Conservation (phyloP, 2,329 filamentous ascomycete species). For the Mycosphaerella sp. region DNA sequence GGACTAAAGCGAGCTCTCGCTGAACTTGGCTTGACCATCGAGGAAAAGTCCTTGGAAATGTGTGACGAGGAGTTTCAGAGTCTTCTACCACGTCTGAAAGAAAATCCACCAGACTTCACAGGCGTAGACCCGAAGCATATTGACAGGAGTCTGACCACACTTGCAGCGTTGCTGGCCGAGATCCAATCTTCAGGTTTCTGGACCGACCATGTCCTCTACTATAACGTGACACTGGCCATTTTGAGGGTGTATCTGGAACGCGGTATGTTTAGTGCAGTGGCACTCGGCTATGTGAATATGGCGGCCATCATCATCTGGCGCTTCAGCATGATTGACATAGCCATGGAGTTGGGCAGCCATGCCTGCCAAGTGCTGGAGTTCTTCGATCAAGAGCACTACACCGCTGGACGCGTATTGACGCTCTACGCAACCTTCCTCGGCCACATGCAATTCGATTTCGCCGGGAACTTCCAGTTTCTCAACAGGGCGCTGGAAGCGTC, state of each 20-base stretch:
- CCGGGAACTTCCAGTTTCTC: slow-evolving; percentile 53
- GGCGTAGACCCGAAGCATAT: slow-evolving; percentile 34
- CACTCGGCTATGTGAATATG: slow-evolving; percentile 61
- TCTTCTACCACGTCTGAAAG: slow-evolving; percentile 27
- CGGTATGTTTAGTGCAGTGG: slow-evolving; percentile 64
- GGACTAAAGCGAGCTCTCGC: slow-evolving; percentile 65
- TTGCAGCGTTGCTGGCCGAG: slow-evolving; percentile 60
- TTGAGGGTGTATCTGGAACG: slow-evolving; percentile 58
- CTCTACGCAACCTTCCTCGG: slow-evolving; percentile 64
- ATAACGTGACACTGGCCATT: slow-evolving; percentile 62
- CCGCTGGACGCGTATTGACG: slow-evolving; percentile 62
- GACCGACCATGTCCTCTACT: slow-evolving; percentile 66
- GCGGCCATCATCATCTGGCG: slow-evolving; percentile 61
- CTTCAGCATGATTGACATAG: slow-evolving; percentile 65
- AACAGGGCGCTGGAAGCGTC: slow-evolving; percentile 63
- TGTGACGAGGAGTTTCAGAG: slow-evolving; percentile 69
- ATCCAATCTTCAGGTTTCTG: slow-evolving; percentile 53
- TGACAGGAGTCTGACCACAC: slow-evolving; percentile 52
- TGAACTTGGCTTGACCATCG: slow-evolving; percentile 62
- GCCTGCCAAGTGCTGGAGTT: slow-evolving; percentile 60
- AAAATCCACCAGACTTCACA: slow-evolving; percentile 15
- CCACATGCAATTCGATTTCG: slow-evolving; percentile 60
- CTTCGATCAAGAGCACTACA: slow-evolving; percentile 57
- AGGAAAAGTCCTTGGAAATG: slow-evolving; percentile 63
- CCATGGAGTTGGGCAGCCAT: slow-evolving; percentile 57